phyloP scores from a whole-genome alignment of 1,284 basidiomycete species.

The Ganoderma boninense region DNA sequence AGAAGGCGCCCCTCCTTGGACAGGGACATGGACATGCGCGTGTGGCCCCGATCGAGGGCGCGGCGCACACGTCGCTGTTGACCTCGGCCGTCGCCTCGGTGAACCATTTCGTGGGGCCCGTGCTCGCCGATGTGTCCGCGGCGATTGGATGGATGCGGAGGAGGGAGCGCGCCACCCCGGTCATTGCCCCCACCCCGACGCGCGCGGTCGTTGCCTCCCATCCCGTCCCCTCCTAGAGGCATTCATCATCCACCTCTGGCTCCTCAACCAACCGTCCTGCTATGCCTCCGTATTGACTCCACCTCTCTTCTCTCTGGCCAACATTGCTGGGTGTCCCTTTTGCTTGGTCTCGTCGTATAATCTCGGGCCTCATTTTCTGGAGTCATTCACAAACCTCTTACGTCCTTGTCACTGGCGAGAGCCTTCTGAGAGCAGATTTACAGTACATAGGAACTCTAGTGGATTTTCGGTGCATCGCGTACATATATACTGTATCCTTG shows the following conservation, averaged over 20 bases:
- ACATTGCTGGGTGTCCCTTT: too few relatives aligned
- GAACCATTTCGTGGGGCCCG: background rate
- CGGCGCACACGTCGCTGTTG: background rate
- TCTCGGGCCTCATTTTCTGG: too few relatives aligned
- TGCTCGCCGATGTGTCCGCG: background rate
- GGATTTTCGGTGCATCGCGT: too few relatives aligned
- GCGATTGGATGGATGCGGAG: background rate
- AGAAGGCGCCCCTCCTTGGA: background rate
- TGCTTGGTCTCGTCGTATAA: too few relatives aligned
- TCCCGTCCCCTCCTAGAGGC: background rate
- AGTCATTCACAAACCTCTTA: too few relatives aligned
- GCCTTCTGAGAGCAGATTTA: too few relatives aligned
- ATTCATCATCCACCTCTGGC: background rate
- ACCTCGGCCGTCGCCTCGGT: background rate
- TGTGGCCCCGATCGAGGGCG: background rate
- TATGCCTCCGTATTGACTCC: too few relatives aligned
- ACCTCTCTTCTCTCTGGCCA: too few relatives aligned
- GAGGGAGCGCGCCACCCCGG: background rate
- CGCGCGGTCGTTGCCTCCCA: background rate
- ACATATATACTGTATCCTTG: too few relatives aligned
- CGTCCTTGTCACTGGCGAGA: too few relatives aligned
- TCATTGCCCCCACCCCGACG: background rate
- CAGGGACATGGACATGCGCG: too few relatives aligned
- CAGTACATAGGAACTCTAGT: too few relatives aligned
- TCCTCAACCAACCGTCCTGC: background rate